These are phyloP conservation scores for Salvia splendens DNA, from an alignment of 257 asterid genomes.

Conservation along the genomic window DNA sequence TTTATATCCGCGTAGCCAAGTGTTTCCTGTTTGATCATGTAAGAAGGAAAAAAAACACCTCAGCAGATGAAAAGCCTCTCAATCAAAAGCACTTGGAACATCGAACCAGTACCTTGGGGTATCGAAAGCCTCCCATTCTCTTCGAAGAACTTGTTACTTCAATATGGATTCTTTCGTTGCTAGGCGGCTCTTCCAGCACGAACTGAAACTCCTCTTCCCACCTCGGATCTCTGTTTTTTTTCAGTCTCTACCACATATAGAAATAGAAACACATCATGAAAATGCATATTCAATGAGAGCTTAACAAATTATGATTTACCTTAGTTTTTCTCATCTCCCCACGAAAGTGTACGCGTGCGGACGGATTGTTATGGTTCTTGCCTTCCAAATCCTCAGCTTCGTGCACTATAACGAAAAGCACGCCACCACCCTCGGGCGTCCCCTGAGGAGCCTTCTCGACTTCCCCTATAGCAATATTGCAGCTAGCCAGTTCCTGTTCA, in stretches of 20 bases:
- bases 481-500: slow-evolving; percentile 41
- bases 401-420: slow-evolving; percentile 69
- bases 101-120: slow-evolving; percentile 52
- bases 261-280: too few species aligned
- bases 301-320: slow-evolving; percentile 38
- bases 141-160: slow-evolving; percentile 75
- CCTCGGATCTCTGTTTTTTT: slow-evolving; percentile 79
- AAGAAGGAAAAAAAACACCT: background rate
- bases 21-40: slow-evolving; percentile 39
- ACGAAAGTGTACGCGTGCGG: slow-evolving; percentile 59
- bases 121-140: slow-evolving; percentile 54
- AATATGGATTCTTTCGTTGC: slow-evolving; percentile 64
- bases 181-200: slow-evolving; percentile 69
- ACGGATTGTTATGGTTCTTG: slow-evolving; percentile 74
- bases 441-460: slow-evolving; percentile 83
- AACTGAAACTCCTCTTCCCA: slow-evolving; percentile 88
- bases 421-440: slow-evolving; percentile 77
- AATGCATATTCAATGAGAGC: too few species aligned
- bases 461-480: slow-evolving; percentile 36
- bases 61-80: too few species aligned
- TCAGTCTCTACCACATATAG: slow-evolving; percentile 45
- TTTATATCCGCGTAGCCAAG: slow-evolving; percentile 69
- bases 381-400: slow-evolving; percentile 90
- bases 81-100: too few species aligned
- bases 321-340: slow-evolving; percentile 78